Conservation (phyloP, 495 filamentous ascomycete species). For the Barbatosphaeria neglecta region DNA sequence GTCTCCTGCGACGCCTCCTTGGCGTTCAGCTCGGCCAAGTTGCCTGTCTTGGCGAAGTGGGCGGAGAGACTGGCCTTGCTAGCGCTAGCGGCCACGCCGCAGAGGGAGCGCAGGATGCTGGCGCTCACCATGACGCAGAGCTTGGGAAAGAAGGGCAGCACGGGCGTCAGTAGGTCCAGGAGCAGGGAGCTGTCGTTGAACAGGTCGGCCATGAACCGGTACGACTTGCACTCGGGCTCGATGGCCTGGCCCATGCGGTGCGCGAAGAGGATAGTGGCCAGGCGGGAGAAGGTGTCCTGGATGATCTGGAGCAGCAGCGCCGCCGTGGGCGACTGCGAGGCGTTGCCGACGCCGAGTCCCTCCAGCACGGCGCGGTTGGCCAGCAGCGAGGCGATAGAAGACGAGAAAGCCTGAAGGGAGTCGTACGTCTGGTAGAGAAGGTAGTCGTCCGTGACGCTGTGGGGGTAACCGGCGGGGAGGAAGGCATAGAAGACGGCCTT, state of each 20-base stretch:
- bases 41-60: conserved; percentile 83
- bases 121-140: conserved; percentile 61
- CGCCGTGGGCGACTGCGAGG: conserved; percentile 70
- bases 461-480: conserved; percentile 84
- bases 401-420: conserved; percentile 91
- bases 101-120: conserved; percentile 69
- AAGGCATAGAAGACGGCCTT: conserved; percentile 56
- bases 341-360: conserved; percentile 87
- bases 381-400: conserved; percentile 80
- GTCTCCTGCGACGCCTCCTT: conserved; percentile 97
- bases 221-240: conserved; percentile 90
- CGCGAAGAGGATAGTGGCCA: conserved; percentile 88
- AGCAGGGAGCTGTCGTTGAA: conserved; percentile 90
- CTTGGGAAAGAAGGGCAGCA: conserved; percentile 55
- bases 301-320: conserved; percentile 78
- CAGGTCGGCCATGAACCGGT: conserved; percentile 78
- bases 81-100: conserved; percentile 79
- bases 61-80: conserved; percentile 85
- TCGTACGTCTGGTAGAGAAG: conserved; percentile 60
- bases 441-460: conserved; percentile 86
- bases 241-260: conserved; percentile 76
- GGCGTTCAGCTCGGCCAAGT: conserved; percentile 87
- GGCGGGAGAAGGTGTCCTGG: conserved; percentile 71
- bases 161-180: conserved; percentile 76
- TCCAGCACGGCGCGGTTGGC: conserved; percentile 82